A percentile compares a stretch with the other conserved stretches of the same genome.
These are phyloP conservation scores for Sutorius australiensis DNA, from an alignment of 768 basidiomycete species.

Conservation along the genomic window DNA sequence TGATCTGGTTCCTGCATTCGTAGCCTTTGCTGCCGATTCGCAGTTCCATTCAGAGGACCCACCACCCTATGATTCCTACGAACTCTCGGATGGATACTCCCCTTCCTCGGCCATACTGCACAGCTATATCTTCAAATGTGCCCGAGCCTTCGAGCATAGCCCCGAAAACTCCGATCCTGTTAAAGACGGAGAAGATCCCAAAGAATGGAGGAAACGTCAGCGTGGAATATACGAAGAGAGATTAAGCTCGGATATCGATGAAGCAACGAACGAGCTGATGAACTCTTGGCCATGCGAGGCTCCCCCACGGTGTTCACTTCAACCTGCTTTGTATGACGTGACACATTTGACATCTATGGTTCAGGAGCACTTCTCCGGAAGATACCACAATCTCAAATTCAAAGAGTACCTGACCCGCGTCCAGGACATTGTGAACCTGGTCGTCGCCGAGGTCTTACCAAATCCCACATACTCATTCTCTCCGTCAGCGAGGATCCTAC, in stretches of 20 bases:
- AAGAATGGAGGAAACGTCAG: slow-evolving; percentile 3
- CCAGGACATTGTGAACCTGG: slow-evolving; percentile 3
- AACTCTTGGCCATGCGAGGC: background rate
- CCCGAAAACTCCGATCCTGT: slow-evolving; percentile 5
- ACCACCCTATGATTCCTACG: slow-evolving; percentile 14
- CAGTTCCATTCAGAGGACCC: slow-evolving; percentile 9
- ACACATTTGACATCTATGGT: background rate
- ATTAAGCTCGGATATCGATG: slow-evolving; percentile 1
- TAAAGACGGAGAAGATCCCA: background rate
- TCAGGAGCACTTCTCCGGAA: slow-evolving; percentile 4
- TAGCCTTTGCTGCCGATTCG: slow-evolving; percentile 29
- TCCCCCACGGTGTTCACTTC: slow-evolving; percentile 7
- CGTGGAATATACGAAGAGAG: slow-evolving; percentile 4
- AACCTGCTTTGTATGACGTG: slow-evolving; percentile 3
- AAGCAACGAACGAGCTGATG: background rate
- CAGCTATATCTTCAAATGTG: background rate
- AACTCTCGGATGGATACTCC: slow-evolving; percentile 6
- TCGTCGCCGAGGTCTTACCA: background rate
- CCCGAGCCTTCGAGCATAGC: slow-evolving; percentile 8
- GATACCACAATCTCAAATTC: slow-evolving; percentile 18
- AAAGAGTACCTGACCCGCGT: slow-evolving; percentile 12
- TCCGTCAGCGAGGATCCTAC: background rate
- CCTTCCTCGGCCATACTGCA: slow-evolving; percentile 1
- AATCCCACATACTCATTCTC: slow-evolving; percentile 4
- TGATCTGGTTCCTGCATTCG: slow-evolving; percentile 25